Conservation (phyloP, 2,329 filamentous ascomycete genomes). For the Epichloe festucae region DNA sequence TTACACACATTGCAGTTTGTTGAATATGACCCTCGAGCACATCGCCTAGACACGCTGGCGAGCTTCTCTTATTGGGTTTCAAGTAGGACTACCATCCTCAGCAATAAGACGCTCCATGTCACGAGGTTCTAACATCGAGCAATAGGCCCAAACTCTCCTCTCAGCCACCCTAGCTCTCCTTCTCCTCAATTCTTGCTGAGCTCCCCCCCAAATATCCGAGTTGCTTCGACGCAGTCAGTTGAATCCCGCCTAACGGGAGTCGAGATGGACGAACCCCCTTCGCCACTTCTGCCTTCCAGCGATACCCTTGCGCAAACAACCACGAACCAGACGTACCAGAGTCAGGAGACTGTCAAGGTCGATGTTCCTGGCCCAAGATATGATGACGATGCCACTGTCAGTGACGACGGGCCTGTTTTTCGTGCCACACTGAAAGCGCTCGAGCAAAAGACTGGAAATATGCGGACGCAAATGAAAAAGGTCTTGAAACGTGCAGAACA, state of each 20-base stretch:
- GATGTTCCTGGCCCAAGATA: constrained; percentile 80
- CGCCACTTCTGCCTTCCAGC: constrained; percentile 30
- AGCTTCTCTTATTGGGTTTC: constrained; percentile 94
- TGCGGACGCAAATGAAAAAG: constrained; percentile 91
- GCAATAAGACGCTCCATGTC: background rate
- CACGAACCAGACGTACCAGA: constrained; percentile 12
- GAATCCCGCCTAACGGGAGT: constrained; percentile 67
- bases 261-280: constrained; percentile 50
- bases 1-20: constrained; percentile 54
- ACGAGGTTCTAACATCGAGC: background rate
- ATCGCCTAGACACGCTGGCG: constrained; percentile 75
- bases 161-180: constrained; percentile 50
- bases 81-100: constrained; percentile 38
- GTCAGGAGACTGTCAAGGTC: constrained; percentile 54
- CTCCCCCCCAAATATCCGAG: constrained; percentile 63
- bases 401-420: constrained; percentile 90
- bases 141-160: constrained; percentile 29
- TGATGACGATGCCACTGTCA: constrained; percentile 69
- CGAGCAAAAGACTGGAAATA: constrained; percentile 91
- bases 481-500: constrained; percentile 90
- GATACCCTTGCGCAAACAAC: constrained; percentile 22
- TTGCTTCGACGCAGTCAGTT: constrained; percentile 78
- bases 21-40: constrained; percentile 89
- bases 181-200: constrained; percentile 61
- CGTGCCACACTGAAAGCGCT: constrained; percentile 91